Percentiles rank a stretch among this genome's conserved stretches.
Evolutionary conservation across 1,284 basidiomycete species (phyloP).

Genomic region (Xanthoconium separans): DNA sequence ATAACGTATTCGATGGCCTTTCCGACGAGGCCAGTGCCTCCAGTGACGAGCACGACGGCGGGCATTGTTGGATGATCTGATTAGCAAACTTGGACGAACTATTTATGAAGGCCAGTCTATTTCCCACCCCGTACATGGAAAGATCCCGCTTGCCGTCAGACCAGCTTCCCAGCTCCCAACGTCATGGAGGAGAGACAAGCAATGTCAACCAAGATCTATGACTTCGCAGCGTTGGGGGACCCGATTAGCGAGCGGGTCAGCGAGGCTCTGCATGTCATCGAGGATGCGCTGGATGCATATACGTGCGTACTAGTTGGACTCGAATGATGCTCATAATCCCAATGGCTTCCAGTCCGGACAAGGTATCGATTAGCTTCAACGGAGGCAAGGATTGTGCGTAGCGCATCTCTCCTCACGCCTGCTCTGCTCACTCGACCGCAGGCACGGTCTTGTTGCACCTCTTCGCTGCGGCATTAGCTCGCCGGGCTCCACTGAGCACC

Average conservation of each 20-base stretch:
- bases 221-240: conserved; percentile 51
- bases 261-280: conserved; percentile 78
- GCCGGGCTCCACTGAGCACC: conserved; percentile 36
- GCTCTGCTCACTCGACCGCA: conserved; percentile 33
- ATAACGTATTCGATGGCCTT: conserved; percentile 77
- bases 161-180: conserved; percentile 7
- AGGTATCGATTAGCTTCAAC: conserved; percentile 90
- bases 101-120: neutral
- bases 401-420: neutral
- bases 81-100: neutral
- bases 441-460: conserved; percentile 95
- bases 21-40: conserved; percentile 85
- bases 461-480: conserved; percentile 69
- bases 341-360: conserved; percentile 50
- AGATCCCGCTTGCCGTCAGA: conserved; percentile 1
- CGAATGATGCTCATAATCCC: neutral
- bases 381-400: conserved; percentile 95
- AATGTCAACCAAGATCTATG: conserved; percentile 59
- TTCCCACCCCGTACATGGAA: conserved; percentile 5
- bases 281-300: conserved; percentile 69
- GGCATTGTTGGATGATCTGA: conserved; percentile 32
- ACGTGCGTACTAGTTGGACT: conserved; percentile 56
- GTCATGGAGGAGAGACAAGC: conserved; percentile 41
- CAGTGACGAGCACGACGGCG: conserved; percentile 74
- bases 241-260: conserved; percentile 63